Percentiles rank a stretch among this genome's conserved stretches.
phyloP scores from a whole-genome alignment of 78 protist species.

The Diacronema lutheri region DNA sequence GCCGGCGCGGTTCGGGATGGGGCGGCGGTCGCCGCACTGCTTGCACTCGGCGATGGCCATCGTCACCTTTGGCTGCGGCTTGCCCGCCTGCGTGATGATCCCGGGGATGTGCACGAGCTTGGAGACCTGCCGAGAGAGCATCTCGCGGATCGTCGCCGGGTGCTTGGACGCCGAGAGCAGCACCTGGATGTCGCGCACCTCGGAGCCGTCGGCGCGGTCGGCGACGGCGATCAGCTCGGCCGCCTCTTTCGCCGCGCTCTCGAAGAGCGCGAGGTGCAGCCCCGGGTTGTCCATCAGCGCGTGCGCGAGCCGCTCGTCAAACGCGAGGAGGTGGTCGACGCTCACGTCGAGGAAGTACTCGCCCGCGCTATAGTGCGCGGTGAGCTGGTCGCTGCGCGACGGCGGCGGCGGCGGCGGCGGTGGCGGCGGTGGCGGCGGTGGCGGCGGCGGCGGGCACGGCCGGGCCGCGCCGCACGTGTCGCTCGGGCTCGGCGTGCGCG shows the following conservation, averaged over 20 bases:
- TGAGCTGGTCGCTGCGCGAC: constrained; percentile 25
- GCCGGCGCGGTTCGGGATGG: constrained; percentile 60
- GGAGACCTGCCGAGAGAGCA: constrained; percentile 59
- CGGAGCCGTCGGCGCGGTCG: neutral
- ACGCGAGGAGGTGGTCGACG: constrained; percentile 29
- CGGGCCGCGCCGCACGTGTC: neutral
- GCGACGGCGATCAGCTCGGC: neutral
- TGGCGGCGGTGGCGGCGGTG: neutral
- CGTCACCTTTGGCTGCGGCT: constrained; percentile 67
- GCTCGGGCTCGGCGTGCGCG: no score
- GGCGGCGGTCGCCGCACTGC: constrained; percentile 42
- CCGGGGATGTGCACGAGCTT: constrained; percentile 78
- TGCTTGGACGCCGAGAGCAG: constrained; percentile 31
- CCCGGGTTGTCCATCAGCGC: neutral
- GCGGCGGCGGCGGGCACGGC: neutral
- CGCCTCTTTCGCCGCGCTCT: constrained; percentile 16
- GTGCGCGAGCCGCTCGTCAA: neutral
- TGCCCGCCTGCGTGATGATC: constrained; percentile 80
- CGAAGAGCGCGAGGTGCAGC: neutral
- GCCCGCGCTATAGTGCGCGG: neutral
- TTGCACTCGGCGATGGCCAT: constrained; percentile 55
- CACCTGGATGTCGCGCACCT: constrained; percentile 56
- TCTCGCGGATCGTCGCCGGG: constrained; percentile 63
- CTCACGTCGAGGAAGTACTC: constrained; percentile 35
- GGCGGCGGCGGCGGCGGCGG: neutral